Evolutionary conservation across 768 basidiomycete species (phyloP).

Genomic region (Serendipita sp.): DNA sequence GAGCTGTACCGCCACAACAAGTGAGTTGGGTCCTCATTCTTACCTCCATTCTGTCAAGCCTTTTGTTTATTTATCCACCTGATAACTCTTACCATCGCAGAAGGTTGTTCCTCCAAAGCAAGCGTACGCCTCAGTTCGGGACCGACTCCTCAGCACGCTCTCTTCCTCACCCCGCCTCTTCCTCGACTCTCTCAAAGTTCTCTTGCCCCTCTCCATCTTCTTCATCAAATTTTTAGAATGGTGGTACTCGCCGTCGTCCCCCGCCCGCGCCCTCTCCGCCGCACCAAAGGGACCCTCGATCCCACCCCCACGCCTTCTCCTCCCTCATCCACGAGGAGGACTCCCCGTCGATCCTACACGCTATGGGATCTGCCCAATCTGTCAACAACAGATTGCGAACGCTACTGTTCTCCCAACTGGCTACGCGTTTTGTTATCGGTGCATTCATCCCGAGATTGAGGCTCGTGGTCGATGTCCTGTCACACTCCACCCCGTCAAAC

Average conservation of each 20-base stretch:
- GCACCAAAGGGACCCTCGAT: slow-evolving; percentile 50
- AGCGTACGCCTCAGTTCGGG: slow-evolving; percentile 7
- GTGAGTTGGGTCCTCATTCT: slow-evolving; percentile 3
- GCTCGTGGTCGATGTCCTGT: slow-evolving; percentile 71
- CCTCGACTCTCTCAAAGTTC: slow-evolving; percentile 61
- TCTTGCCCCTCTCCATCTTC: slow-evolving; percentile 82
- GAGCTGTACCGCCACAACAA: slow-evolving; percentile 32
- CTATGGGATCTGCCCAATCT: slow-evolving; percentile 81
- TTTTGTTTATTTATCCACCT: slow-evolving; percentile 9
- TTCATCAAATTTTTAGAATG: slow-evolving; percentile 95
- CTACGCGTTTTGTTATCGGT: slow-evolving; percentile 90
- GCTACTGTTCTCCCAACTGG: slow-evolving; percentile 84
- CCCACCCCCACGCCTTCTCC: slow-evolving; percentile 61
- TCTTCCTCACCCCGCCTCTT: slow-evolving; percentile 42
- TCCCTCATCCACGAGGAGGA: slow-evolving; percentile 51
- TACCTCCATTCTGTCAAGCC: slow-evolving; percentile 11
- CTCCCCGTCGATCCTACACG: slow-evolving; percentile 42
- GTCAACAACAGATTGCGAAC: slow-evolving; percentile 55
- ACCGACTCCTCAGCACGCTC: slow-evolving; percentile 30
- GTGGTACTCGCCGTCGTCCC: slow-evolving; percentile 96
- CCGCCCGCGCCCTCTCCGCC: slow-evolving; percentile 50
- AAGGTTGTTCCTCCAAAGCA: not conserved
- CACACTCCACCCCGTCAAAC: slow-evolving; percentile 56
- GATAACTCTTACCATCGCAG: not conserved
- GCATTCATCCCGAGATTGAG: slow-evolving; percentile 71